Evolutionary conservation across 805 yeast species (phyloP).

Genomic region (Candida koratica): DNA sequence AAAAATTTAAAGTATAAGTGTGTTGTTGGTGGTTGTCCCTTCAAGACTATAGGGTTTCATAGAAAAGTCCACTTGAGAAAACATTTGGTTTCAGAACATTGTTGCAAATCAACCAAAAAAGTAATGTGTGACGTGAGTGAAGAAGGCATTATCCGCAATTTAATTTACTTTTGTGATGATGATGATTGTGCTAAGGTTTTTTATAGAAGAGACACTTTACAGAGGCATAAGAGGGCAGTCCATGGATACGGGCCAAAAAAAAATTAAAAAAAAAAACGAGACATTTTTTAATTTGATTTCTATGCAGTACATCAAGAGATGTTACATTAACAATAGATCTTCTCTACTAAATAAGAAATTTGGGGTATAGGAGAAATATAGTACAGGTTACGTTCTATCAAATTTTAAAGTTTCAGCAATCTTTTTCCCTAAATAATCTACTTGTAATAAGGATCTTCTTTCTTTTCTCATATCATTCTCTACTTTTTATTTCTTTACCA

Average conservation of each 20-base stretch:
- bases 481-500: too few species aligned
- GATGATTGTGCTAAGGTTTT: constrained; percentile 11
- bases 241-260: constrained; percentile 5
- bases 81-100: constrained; percentile 26
- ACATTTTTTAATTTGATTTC: not conserved
- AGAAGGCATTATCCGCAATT: constrained; percentile 1
- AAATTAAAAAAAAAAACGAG: not conserved
- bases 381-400: too few species aligned
- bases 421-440: too few species aligned
- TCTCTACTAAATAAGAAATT: not conserved
- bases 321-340: not conserved
- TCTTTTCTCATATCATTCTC: too few species aligned
- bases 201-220: constrained; percentile 15
- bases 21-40: constrained; percentile 29
- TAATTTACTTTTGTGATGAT: constrained; percentile 14
- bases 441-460: too few species aligned
- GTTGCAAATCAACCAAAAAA: constrained; percentile 11
- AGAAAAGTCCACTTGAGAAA: constrained; percentile 28
- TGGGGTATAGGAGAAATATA: not conserved
- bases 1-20: constrained; percentile 20
- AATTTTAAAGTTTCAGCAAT: too few species aligned
- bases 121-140: not conserved
- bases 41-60: constrained; percentile 26
- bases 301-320: not conserved
- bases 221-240: constrained; percentile 11